Conservation (phyloP, 768 basidiomycete species). For the Lepiota brunneoincarnata region DNA sequence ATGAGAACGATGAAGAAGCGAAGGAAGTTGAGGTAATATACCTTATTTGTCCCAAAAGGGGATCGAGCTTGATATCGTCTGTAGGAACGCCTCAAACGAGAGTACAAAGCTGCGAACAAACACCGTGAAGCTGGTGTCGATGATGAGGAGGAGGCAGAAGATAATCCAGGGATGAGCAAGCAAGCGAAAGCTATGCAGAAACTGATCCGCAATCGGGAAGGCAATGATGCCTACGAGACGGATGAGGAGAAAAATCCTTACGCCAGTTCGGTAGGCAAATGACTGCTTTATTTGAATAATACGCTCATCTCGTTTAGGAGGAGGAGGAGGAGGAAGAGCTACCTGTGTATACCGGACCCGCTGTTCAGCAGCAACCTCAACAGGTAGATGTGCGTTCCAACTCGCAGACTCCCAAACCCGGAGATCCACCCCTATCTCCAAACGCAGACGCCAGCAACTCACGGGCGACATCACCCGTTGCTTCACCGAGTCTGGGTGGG, state of each 20-base stretch:
- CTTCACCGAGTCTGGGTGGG: constrained; percentile 59
- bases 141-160: constrained; percentile 78
- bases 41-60: constrained; percentile 3
- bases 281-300: constrained; percentile 5
- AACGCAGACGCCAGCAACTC: constrained; percentile 34
- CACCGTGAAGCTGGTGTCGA: constrained; percentile 66
- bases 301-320: constrained; percentile 33
- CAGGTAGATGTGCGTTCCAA: constrained; percentile 39
- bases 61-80: constrained; percentile 11
- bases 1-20: constrained; percentile 80
- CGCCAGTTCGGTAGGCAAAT: constrained; percentile 61
- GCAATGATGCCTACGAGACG: constrained; percentile 77
- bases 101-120: constrained; percentile 78
- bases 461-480: constrained; percentile 57
- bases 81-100: constrained; percentile 81
- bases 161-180: constrained; percentile 52
- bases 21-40: constrained; percentile 72
- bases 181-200: constrained; percentile 84
- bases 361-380: constrained; percentile 46
- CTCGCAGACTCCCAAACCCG: constrained; percentile 41
- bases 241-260: constrained; percentile 87
- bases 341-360: constrained; percentile 33
- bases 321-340: constrained; percentile 76
- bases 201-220: constrained; percentile 80
- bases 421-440: constrained; percentile 27